Evolutionary conservation across 2,329 filamentous ascomycete species (phyloP), one percentile per base, ranked within the genome.

Genomic region (Myriosclerotinia duriaeana): DNA sequence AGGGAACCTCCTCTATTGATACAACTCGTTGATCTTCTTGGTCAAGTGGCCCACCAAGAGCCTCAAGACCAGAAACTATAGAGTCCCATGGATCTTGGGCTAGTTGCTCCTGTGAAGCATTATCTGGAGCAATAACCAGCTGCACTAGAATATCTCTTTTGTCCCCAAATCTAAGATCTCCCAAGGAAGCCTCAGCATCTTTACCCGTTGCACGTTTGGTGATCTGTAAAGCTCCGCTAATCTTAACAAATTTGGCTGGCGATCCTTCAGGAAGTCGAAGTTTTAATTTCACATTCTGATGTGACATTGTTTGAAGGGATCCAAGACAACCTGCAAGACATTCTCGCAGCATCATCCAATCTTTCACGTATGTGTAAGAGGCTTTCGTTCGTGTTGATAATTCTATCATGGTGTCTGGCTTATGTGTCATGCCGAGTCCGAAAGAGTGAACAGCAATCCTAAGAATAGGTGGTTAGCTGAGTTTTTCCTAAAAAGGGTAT

Each of bases 261-360:
- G 95, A 99, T 26, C 95, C 95, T 79, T 99, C 95, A 0, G 95
- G 95, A 9, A 99, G 81, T 73, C 92, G 91, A 66, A 99, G 86
- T 81, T 96, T 97, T 65, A 99, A 84, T 81, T 96, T 97, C 66
- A 96, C 95, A 75, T 98, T 98, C 77, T 98, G 95, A 77, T 99
- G 95, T n/a, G 95, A 98, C 38, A 92, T 89, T 2, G 92, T 93
- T 78, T 99, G 95, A 76, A 98, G 85, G 17, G 92, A 89, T 56
- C 95, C 95, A 38, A 99, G 82, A 74, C 94, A 98, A 53, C 95
- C 95, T 34, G 93, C 95, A 54, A 97, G 84, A 77, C 95, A 98
- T 78, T 99, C 95, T 38, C 95, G 89, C 46, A 99, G 85, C 94
- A 98, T 99, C 94, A 98, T 98, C 95, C 95, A 99, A 78, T 99